Conservation (phyloP, 352 stramenopile species). For the Elongisporangium senticosum region DNA sequence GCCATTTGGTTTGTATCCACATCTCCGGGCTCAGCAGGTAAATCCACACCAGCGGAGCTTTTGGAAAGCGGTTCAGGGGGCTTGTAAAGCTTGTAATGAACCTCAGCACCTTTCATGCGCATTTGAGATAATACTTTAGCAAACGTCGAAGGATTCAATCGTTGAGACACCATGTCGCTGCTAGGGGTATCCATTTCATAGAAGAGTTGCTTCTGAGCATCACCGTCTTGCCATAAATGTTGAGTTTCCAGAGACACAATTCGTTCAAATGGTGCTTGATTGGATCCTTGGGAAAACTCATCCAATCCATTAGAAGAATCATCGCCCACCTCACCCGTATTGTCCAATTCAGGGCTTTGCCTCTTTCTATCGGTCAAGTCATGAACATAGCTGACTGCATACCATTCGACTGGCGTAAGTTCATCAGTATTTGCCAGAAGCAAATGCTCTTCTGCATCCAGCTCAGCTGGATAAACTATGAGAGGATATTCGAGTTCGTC, state of each 20-base stretch:
- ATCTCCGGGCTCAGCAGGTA: constrained; percentile 18
- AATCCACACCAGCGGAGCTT: constrained; percentile 7
- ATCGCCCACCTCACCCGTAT: background rate
- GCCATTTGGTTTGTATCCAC: constrained; percentile 30
- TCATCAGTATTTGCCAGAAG: constrained; percentile 81
- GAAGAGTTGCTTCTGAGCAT: constrained; percentile 36
- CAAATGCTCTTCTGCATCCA: constrained; percentile 78
- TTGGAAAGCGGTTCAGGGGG: constrained; percentile 28
- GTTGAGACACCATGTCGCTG: background rate
- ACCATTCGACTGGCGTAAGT: constrained; percentile 80
- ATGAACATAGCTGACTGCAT: constrained; percentile 75
- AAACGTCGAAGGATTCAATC: constrained; percentile 9
- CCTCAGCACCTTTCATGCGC: constrained; percentile 50
- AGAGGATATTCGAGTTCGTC: constrained; percentile 42
- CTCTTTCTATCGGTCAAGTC: constrained; percentile 56
- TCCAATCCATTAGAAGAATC: background rate
- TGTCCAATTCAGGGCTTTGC: constrained; percentile 1
- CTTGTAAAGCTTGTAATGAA: constrained; percentile 47
- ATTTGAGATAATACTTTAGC: constrained; percentile 42
- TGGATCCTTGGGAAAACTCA: background rate
- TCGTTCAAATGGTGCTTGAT: constrained; percentile 25
- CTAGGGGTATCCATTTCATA: constrained; percentile 7
- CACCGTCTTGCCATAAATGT: constrained; percentile 37
- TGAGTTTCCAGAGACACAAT: constrained; percentile 24
- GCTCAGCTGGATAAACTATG: constrained; percentile 53